Conservation (phyloP, 2,329 filamentous ascomycete species). For the Aspergillus carbonarius region DNA sequence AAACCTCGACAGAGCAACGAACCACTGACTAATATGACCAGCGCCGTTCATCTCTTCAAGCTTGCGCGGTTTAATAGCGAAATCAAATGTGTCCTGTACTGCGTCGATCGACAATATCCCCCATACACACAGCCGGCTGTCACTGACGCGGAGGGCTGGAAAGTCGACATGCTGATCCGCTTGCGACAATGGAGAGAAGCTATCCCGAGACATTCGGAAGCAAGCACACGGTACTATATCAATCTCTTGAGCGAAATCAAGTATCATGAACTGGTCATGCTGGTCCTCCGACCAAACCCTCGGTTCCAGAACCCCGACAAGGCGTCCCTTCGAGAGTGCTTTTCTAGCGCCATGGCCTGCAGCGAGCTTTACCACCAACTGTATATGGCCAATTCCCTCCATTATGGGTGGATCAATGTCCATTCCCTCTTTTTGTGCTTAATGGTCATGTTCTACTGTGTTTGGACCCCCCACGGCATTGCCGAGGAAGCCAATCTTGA, state of each 20-base stretch:
- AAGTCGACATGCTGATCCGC: neutral
- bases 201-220: neutral
- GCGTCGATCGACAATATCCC: neutral
- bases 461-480: neutral
- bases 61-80: neutral
- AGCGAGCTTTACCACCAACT: neutral
- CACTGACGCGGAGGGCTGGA: neutral
- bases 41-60: neutral
- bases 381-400: no score
- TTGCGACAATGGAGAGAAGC: neutral
- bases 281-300: neutral
- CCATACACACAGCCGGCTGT: neutral
- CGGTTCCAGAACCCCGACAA: neutral
- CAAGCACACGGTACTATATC: neutral
- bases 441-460: neutral
- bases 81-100: neutral
- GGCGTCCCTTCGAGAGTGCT: neutral
- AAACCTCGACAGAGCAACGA: neutral
- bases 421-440: no score
- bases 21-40: neutral
- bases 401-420: no score
- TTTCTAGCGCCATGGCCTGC: neutral
- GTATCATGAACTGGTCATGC: neutral
- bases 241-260: neutral
- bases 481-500: neutral